Conservation (phyloP, 2,329 filamentous ascomycete species). For the Exophiala dermatitidis region DNA sequence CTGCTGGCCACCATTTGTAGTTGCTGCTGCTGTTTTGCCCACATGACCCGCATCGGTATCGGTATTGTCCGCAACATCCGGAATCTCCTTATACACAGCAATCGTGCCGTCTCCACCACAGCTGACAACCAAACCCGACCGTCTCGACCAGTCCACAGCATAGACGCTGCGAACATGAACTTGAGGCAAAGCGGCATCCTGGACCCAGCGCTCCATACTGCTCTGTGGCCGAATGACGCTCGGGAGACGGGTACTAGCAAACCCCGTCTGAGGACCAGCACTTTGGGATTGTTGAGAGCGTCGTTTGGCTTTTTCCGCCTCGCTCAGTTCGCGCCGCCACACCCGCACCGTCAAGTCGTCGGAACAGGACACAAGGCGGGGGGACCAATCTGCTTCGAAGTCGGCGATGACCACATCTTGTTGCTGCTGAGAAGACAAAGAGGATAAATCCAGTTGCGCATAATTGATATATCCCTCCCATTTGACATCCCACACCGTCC, state of each 20-base stretch:
- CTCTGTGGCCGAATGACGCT: conserved; percentile 72
- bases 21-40: too few relatives aligned
- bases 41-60: neutral
- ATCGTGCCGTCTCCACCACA: conserved; percentile 80
- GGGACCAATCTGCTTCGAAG: conserved; percentile 30
- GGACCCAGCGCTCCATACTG: conserved; percentile 75
- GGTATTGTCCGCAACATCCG: neutral
- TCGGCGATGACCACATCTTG: conserved; percentile 16
- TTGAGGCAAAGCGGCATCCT: conserved; percentile 66
- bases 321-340: conserved; percentile 61
- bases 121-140: conserved; percentile 72
- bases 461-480: conserved; percentile 42
- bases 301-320: conserved; percentile 39
- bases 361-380: conserved; percentile 71
- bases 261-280: conserved; percentile 16
- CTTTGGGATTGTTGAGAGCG: neutral
- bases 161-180: conserved; percentile 78
- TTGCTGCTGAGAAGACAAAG: conserved; percentile 2
- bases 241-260: conserved; percentile 50
- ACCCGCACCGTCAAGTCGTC: conserved; percentile 74
- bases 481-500: conserved; percentile 85
- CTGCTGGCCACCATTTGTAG: conserved; percentile 7
- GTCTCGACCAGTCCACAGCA: conserved; percentile 72
- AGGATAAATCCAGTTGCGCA: conserved; percentile 5
- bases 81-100: conserved; percentile 64